phyloP scores from a whole-genome alignment of 2,329 filamentous ascomycete species.

The Nemania sp. region DNA sequence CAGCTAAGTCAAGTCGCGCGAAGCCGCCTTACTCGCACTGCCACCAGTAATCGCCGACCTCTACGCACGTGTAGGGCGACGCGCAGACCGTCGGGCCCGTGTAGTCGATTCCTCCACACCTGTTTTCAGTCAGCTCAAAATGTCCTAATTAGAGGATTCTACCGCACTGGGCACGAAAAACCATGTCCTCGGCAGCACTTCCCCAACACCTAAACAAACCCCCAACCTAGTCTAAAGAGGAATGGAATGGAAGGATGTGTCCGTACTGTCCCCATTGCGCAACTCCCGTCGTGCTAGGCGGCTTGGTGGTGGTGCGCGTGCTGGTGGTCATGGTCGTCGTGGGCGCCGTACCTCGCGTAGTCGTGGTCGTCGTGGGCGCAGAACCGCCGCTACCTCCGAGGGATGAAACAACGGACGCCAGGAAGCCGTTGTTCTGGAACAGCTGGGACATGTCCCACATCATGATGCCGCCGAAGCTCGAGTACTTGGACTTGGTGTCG shows the following conservation, averaged over 20 bases:
- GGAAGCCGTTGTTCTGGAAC: constrained; percentile 60
- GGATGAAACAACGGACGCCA: constrained; percentile 47
- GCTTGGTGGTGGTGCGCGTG: constrained; percentile 26
- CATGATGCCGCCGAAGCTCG: constrained; percentile 69
- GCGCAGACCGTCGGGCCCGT: constrained; percentile 40
- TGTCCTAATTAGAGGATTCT: background rate
- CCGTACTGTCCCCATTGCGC: constrained; percentile 42
- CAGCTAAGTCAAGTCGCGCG: too few species aligned
- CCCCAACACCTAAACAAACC: too few species aligned
- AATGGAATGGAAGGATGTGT: too few species aligned
- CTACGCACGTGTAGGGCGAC: constrained; percentile 39
- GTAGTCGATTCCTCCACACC: constrained; percentile 41
- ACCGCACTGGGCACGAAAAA: constrained; percentile 2
- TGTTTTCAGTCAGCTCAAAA: constrained; percentile 22
- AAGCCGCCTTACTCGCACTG: constrained; percentile 37
- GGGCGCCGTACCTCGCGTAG: constrained; percentile 20
- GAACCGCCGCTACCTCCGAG: constrained; percentile 30
- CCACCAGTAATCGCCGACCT: constrained; percentile 39
- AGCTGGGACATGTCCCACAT: constrained; percentile 69
- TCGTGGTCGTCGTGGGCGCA: constrained; percentile 19
- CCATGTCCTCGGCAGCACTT: background rate
- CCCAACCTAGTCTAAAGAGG: background rate
- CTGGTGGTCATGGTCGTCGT: constrained; percentile 28
- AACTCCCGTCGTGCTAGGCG: constrained; percentile 27
- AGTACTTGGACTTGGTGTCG: constrained; percentile 54